Evolutionary conservation across 768 basidiomycete species (phyloP), one percentile per base, ranked within the genome.

Genomic region (Suillus plorans): DNA sequence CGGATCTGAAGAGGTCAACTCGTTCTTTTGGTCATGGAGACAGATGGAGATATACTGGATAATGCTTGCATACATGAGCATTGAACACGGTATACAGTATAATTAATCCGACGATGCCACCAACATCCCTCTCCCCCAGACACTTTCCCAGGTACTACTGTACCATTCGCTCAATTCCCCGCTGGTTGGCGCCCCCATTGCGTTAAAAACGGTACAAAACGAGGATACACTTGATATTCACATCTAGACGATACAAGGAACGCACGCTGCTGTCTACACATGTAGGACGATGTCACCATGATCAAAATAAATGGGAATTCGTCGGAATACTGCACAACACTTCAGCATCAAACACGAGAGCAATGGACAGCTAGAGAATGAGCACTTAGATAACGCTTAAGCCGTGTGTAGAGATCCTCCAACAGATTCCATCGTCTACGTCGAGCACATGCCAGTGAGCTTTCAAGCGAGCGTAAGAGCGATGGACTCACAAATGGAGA

Each of bases 401-500:
- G 18, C 10, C 16, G 18, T 20, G 18, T 18, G 9, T 12, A 69
- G 66, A 12, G 73, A 69, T n/a, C 79, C 79, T 1, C 81, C 80
- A 5, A 82, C 81, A 12, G 80, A 82, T 61, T 76, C 76, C 80
- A 81, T 81, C 20, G 81, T 81, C 80, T 82, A 39, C 2, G 18
- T 60, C 14, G 22, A 36, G 42, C 5, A 42, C 22, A 20, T 62
- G 36, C 36, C 36, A 37, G 36, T 37, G 9, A 66, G 63, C 41
- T 52, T 41, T 22, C 44, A 18, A 36, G 18, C 61, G 41, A 37
- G 31, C 4, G 39, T 25, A 36, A 31, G 44, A 8, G 28, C n/a
- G 22, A 22, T 18, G 50, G 7, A 86, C 91, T 80, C 70, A 93
- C 91, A 68, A 91, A 92, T n/a, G 87, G 84, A 16, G 92, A 94